Base-by-base conservation (phyloP, 2,329 filamentous ascomycete genomes). In the Bretziella fagacearum region DNA sequence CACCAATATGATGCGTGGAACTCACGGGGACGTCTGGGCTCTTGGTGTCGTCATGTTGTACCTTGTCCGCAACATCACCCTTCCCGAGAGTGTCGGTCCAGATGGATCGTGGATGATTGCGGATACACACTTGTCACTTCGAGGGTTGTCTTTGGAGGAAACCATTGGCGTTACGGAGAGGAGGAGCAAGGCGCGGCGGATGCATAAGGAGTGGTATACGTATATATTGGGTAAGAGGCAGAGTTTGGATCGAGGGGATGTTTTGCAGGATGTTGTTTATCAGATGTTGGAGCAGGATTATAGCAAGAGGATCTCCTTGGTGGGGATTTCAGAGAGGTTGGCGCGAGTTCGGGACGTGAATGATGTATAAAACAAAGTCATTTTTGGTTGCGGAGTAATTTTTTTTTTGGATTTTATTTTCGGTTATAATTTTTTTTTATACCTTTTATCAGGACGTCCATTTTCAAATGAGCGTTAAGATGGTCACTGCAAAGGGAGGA, bases 11-110 rank as follows among this genome's bases (percentile, higher is more conserved):
- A 61, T 65, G 40, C 70, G 73, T 26, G 73, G 73, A 3, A 58
- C 67, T 3, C 61, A 71, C 2, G 73, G 71, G 25, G 73, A 77
- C 53, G 70, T 75, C 6, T 77, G 73, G 72, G 73, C 71, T 0
- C 59, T 77, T 25, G 73, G 73, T 39, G 63, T 77, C 43, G 74
- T 71, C 25, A 75, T 77, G 72, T 63, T 77, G 17, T 77, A 77
- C 52, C 66, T 73, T 3, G 57, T 77, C 46, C 63, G 65, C 52
- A 72, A 71, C 58, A 71, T 76, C 29, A 55, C 66, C 1, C 71
- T 73, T 48, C 73, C 73, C 1, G 73, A 76, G 15, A 22, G 22
- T n/a, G 22, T 41, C 18, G 17, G 32, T 32, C 25, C 15, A 3
- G 27, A 44, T 10, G 32, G 33, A 60, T 58, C 32, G 11, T 46